phyloP scores from a whole-genome alignment of 2,329 filamentous ascomycete genomes.

The Microascus cirrosus region DNA sequence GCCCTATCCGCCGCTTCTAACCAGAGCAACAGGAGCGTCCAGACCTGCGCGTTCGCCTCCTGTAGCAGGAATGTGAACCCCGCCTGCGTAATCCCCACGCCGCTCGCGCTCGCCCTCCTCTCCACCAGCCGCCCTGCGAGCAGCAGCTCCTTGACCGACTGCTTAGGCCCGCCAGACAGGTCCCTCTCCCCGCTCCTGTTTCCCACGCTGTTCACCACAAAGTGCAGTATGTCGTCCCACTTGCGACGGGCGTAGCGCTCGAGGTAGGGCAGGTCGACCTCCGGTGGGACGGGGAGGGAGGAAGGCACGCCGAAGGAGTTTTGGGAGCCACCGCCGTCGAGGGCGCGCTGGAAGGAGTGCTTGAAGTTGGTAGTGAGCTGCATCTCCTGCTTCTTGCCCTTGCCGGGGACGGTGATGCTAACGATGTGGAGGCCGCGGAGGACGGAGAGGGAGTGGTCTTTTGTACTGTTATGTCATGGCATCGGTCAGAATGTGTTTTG shows the following conservation, averaged over 20 bases:
- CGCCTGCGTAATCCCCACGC: slow-evolving; percentile 73
- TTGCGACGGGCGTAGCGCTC: slow-evolving; percentile 79
- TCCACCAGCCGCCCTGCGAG: slow-evolving; percentile 73
- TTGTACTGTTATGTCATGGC: slow-evolving; percentile 44
- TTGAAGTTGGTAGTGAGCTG: slow-evolving; percentile 74
- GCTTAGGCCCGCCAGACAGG: slow-evolving; percentile 46
- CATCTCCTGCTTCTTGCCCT: slow-evolving; percentile 58
- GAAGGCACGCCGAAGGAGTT: slow-evolving; percentile 87
- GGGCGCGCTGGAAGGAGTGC: slow-evolving; percentile 69
- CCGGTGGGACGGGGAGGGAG: slow-evolving; percentile 45
- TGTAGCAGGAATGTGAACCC: slow-evolving; percentile 93
- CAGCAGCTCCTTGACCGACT: slow-evolving; percentile 75
- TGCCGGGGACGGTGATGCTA: slow-evolving; percentile 47
- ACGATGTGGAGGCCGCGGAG: slow-evolving; percentile 83
- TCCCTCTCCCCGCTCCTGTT: slow-evolving; percentile 33
- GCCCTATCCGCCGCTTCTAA: slow-evolving; percentile 64
- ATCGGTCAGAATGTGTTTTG: not conserved
- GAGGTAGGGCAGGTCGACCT: slow-evolving; percentile 60
- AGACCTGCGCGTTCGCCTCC: slow-evolving; percentile 92
- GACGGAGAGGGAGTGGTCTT: slow-evolving; percentile 73
- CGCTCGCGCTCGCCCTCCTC: slow-evolving; percentile 32
- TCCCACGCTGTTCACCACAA: slow-evolving; percentile 73
- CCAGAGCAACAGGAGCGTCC: slow-evolving; percentile 89
- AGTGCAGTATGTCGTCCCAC: slow-evolving; percentile 95
- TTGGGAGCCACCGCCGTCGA: slow-evolving; percentile 77